Evolutionary conservation across 2,329 filamentous ascomycete species (phyloP), one percentile per base, ranked within the genome.

Genomic region (Herpotrichia juniperi): DNA sequence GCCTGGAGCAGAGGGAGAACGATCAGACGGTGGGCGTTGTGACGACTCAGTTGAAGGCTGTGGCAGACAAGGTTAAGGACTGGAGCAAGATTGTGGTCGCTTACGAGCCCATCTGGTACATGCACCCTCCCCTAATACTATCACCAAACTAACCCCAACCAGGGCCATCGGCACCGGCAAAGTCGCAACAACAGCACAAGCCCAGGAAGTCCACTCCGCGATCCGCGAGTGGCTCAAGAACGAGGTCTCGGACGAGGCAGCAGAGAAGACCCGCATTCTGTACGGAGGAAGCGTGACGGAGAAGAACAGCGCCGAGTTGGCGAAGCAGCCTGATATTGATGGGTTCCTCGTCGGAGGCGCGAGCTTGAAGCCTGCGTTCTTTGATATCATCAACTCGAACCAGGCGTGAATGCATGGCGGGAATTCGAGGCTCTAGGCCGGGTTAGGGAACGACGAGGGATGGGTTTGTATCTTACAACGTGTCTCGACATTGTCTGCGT

Each of bases 101-200:
- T 71, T 99, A 99, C 79, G 94, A 99, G 85, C 94, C 94, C 71
- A 96, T 99, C 83, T 99, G 94, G 93, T 92, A 86, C 52, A 63
- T 35, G 45, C 35, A 19, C 4, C 10, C 11, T n/a, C 14, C 31
- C 25, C 8, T 6, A 17, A 37, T n/a, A 7, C 7, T 2, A 6
- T 31, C 30, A 11, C 8, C 47, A 21, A 0, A 42, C 59, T 69
- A 51, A 70, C 46, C n/a, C 4, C 12, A 11, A 34, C 3, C 58
- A 83, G 81, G 82, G 86, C 86, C 51, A 88, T 88, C 54, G 93
- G 93, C 66, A 97, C 94, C 63, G 94, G 94, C 66, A 76, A 78
- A 62, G 71, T 77, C 45, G 73, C 73, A 25, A 76, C 76, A 46
- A 72, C 69, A 12, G 66, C 78, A 63, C 74, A 74, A 50, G 76